Evolutionary conservation across 2,329 filamentous ascomycete genomes (phyloP), one percentile per base, ranked within the genome.

Genomic region (Trichoderma sp.): DNA sequence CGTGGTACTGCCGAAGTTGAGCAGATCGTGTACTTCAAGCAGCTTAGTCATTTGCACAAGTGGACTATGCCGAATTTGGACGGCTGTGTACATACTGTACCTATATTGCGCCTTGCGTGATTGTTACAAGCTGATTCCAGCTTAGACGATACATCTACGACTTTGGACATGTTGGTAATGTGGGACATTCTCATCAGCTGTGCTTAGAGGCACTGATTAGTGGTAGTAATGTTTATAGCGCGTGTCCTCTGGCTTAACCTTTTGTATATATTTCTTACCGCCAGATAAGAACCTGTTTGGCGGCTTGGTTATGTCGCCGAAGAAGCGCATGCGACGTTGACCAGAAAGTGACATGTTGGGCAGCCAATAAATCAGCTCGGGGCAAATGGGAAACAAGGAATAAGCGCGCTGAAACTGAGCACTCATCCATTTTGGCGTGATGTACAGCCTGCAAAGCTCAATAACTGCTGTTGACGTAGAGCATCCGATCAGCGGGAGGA

Each of bases 401-500:
- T 55, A 55, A 55, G 52, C 29, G 53, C 53, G 40, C 40, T 43
- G 40, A 43, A 40, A 43, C 16, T 21, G 29, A 19, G 52, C 19
- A 43, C 2, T 19, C 14, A 57, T 35, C 35, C 27, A 16, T 6
- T 57, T 57, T 35, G 55, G 29, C 16, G 52, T 63, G 67, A 63
- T 68, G n/a, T 11, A 33, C 11, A 16, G 58, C 58, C 66, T 43
- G 40, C 47, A 49, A 60, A 52, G 40, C 40, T 43, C 40, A 43
- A n/a, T 10, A 3, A 24, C 3, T 24, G 57, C 47, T 56, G 27
- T 58, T 61, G 29, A 35, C 40, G 40, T 43, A 56, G 27, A 47
- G 24, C 65, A 58, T 58, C 52, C 13, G 63, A 57, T 65, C 52
- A 65, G 62, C 57, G 57, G 57, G 33, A 43, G 37, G 58, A 35